Evolutionary conservation across 345 rosid genomes (phyloP).

Genomic region (Eucalyptus polybractea): DNA sequence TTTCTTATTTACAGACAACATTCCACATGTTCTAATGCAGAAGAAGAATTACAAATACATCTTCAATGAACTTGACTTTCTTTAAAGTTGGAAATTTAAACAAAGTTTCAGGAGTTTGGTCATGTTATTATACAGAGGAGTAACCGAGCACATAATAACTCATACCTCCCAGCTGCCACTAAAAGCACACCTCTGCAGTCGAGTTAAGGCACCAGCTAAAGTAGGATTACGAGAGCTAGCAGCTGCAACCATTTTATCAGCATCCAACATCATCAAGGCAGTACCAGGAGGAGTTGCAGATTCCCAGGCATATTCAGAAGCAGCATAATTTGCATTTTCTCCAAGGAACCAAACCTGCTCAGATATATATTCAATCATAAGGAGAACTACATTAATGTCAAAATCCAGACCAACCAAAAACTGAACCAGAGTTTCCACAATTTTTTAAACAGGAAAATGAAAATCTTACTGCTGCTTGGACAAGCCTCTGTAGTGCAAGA

Average conservation of each 20-base stretch:
- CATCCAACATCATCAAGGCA: conserved; percentile 98
- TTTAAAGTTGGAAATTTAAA: not conserved
- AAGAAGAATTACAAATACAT: not conserved
- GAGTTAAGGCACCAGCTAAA: conserved; percentile 93
- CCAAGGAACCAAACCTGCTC: conserved; percentile 99
- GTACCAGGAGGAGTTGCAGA: conserved; percentile 99
- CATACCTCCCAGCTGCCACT: conserved; percentile 99
- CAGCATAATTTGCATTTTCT: conserved; percentile 99
- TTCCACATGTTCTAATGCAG: not conserved
- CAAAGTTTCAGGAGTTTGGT: not conserved
- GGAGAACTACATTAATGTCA: not conserved
- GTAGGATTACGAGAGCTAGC: conserved; percentile 99
- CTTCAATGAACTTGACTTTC: not conserved
- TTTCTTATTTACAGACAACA: not conserved
- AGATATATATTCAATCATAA: not conserved
- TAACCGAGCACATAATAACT: not conserved
- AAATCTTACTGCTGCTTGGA: conserved; percentile 95
- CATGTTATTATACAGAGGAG: not conserved
- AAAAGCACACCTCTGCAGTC: conserved; percentile 98
- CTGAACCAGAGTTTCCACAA: not conserved
- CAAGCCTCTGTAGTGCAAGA: conserved; percentile 86
- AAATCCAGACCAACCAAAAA: not conserved
- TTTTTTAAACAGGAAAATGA: not conserved
- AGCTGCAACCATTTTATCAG: conserved; percentile 99
- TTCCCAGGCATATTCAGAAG: conserved; percentile 99